Conservation (phyloP, 345 rosid species). For the Theobroma cacao region DNA sequence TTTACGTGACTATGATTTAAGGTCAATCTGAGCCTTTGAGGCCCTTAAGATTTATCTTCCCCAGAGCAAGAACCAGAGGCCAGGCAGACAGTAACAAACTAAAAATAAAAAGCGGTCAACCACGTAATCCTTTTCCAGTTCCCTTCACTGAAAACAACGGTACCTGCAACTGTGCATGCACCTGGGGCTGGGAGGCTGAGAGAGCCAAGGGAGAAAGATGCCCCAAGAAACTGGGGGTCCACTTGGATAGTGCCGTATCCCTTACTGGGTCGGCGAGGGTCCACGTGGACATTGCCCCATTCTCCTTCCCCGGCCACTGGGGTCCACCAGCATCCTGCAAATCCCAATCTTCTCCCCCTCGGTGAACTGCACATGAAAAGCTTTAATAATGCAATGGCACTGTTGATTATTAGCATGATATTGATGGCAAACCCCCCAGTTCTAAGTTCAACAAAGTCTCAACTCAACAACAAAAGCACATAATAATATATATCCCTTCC, state of each 20-base stretch:
- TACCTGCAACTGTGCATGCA: neutral
- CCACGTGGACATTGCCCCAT: slow-evolving; percentile 12
- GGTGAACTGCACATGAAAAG: neutral
- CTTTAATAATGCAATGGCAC: neutral
- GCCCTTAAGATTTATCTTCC: neutral
- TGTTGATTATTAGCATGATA: no score
- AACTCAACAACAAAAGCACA: neutral
- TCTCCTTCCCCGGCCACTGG: neutral
- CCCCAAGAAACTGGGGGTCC: slow-evolving; percentile 15
- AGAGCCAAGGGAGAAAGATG: neutral
- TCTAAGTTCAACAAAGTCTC: neutral
- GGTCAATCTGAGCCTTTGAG: neutral
- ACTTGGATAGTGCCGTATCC: slow-evolving; percentile 6
- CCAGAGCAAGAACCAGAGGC: neutral
- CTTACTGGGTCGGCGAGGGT: neutral
- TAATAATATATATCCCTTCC: no score
- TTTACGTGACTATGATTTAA: neutral
- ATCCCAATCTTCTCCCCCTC: neutral
- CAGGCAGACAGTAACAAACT: neutral
- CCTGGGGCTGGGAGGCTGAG: neutral
- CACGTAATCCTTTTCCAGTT: neutral
- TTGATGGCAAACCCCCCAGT: no score
- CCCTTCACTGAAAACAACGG: neutral
- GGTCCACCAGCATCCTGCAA: neutral
- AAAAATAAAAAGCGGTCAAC: neutral